Conservation (phyloP, 352 stramenopile species). For the Aphanomyces cochlioides region DNA sequence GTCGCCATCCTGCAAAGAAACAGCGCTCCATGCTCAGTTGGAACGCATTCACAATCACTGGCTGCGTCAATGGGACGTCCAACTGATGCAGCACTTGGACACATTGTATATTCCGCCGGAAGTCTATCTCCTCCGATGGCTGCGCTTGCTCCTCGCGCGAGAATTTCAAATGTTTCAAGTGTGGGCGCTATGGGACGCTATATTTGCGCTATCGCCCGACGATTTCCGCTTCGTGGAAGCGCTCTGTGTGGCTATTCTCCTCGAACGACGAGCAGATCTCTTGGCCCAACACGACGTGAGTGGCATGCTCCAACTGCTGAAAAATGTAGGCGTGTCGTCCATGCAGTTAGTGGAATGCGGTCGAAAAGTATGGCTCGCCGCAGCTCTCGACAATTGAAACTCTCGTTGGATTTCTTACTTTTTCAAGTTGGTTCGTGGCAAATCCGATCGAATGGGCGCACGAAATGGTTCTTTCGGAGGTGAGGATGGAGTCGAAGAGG, state of each 20-base stretch:
- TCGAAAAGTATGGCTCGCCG: slow-evolving; percentile 38
- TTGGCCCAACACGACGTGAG: slow-evolving; percentile 56
- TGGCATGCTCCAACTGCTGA: slow-evolving; percentile 52
- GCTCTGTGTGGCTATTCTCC: slow-evolving; percentile 66
- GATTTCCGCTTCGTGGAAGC: slow-evolving; percentile 78
- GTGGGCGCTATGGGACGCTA: slow-evolving; percentile 75
- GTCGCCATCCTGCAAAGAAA: slow-evolving; percentile 21
- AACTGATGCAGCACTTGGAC: slow-evolving; percentile 49
- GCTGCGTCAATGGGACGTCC: slow-evolving; percentile 56
- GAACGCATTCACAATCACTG: slow-evolving; percentile 69
- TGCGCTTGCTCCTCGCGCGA: slow-evolving; percentile 70
- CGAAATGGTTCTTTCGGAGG: neutral
- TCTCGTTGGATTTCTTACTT: slow-evolving; percentile 20
- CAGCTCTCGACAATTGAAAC: slow-evolving; percentile 6
- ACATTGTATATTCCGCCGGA: slow-evolving; percentile 55
- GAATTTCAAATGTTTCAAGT: slow-evolving; percentile 72
- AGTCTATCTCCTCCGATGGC: slow-evolving; percentile 70
- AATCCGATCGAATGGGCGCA: slow-evolving; percentile 12
- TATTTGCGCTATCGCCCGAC: slow-evolving; percentile 62
- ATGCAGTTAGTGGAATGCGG: slow-evolving; percentile 56
- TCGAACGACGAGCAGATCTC: slow-evolving; percentile 62
- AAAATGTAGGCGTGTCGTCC: slow-evolving; percentile 50
- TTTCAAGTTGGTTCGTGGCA: slow-evolving; percentile 15
- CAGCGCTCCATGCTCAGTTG: slow-evolving; percentile 66
- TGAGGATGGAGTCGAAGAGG: neutral